Evolutionary conservation across 2,329 filamentous ascomycete species (phyloP), one percentile per base, ranked within the genome.

Genomic region (Fusarium mundagurra): DNA sequence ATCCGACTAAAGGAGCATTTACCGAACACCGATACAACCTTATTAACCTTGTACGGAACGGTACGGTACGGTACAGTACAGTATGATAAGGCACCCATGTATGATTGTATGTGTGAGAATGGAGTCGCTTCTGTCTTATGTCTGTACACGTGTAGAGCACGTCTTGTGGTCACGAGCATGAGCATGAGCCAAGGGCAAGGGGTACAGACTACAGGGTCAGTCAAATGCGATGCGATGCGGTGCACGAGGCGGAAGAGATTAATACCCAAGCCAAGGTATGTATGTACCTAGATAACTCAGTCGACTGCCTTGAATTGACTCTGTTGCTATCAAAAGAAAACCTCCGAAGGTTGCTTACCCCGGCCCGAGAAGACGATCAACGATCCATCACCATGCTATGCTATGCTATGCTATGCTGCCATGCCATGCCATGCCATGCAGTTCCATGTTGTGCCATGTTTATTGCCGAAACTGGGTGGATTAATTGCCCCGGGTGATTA

Each of bases 301-400:
- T 27, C 50, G 10, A 3, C 10, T 11, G 66, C 64, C 66, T 69
- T 57, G 43, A 67, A 41, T 43, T 47, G 22, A 44, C 34, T 50
- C 33, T 31, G 33, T n/a, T 51, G 43, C 39, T 41, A 34, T 34
- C 31, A 51, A 72, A 64, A 38, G 68, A 74, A 74, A 74, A 72
- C 64, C 72, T 74, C 72, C 72, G 72, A 73, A 63, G 57, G 72
- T 24, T 75, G 72, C 39, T 38, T 48, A 61, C 67, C 71, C 71
- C 51, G 54, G 71, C 59, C 31, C 61, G 41, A 47, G 24, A 45
- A 53, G 60, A 64, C 44, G 47, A 74, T 74, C 60, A 67, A 71
- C 58, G 72, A 65, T 65, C 61, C 59, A 61, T 69, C 67, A 72
- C 48, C 61, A 48, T 48, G 44, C 62, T 29, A 69, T 69, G 57